Base-by-base conservation (phyloP, 2,329 filamentous ascomycete species). In the Teratosphaeria viscida region DNA sequence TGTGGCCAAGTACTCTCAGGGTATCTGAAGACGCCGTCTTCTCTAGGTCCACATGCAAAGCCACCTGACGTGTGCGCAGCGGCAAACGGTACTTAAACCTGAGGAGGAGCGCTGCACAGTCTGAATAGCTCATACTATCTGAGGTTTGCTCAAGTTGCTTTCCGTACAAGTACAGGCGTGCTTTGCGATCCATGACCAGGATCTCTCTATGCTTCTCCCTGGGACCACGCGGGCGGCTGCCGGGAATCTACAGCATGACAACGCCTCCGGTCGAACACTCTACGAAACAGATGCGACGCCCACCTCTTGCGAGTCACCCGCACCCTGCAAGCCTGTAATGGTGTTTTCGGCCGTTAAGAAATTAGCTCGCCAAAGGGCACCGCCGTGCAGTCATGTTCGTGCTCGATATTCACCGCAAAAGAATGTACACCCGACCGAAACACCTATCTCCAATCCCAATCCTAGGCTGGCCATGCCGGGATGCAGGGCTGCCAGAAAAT, bases 261-360 rank as follows among this genome's bases (percentile, higher is more conserved):
- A 32, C 54, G 55, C 55, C 37, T 49, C 14, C 16, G n/a, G 49
- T 19, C 43, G 11, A 49, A 27, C 11, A n/a, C 27, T 37, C 52
- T 49, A n/a, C 37, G 55, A 47, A 23, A 12, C 6, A 19, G n/a
- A 10, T 49, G 54, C 29, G 23, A 23, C 32, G 19, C 19, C 8
- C 10, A 27, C n/a, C 37, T 34, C n/a, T 11, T 49, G 3, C 29
- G 19, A 47, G 34, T 14, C 26, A 47, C 29, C 57, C 26, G 23
- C 57, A 43, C 23, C 26, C n/a, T 55, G 52, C 19, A 39, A 37
- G 49, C 26, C 43, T 19, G 23, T 53, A 62, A 19, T 65, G 62
- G 62, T 65, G 62, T 65, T 62, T 61, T 61, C 63, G 61, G 64
- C 63, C 64, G 61, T 64, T 58, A 64, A 56, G 52, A 59, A 60